Conservation (phyloP, 2,329 filamentous ascomycete genomes). For the Fusarium incarnatum region DNA sequence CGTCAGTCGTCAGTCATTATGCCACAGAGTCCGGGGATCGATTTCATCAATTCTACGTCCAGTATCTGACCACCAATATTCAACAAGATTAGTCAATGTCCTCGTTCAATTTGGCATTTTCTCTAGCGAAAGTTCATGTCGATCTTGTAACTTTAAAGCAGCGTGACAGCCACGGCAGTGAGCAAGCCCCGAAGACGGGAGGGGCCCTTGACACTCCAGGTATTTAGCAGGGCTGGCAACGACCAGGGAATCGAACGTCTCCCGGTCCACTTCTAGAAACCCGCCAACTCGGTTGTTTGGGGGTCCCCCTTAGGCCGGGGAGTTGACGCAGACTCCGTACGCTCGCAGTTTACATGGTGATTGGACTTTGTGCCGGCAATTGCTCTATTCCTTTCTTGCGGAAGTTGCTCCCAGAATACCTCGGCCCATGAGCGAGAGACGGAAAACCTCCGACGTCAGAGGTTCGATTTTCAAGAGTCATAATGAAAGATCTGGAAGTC, state of each 20-base stretch:
- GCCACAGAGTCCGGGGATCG: neutral
- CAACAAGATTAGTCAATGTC: slow-evolving; percentile 9
- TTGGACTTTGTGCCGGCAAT: slow-evolving; percentile 22
- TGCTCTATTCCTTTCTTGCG: slow-evolving; percentile 26
- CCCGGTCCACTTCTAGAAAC: slow-evolving; percentile 38
- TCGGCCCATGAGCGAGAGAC: slow-evolving; percentile 33
- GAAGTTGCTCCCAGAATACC: slow-evolving; percentile 27
- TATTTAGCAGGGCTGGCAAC: slow-evolving; percentile 3
- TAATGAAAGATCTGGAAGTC: slow-evolving; percentile 25
- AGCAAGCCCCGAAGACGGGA: slow-evolving; percentile 19
- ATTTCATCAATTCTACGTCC: neutral
- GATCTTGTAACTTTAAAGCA: slow-evolving; percentile 27
- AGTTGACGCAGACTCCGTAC: slow-evolving; percentile 27
- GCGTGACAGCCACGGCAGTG: slow-evolving; percentile 28
- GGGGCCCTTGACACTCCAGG: slow-evolving; percentile 32
- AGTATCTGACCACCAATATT: neutral
- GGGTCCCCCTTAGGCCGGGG: slow-evolving; percentile 44
- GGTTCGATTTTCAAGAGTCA: slow-evolving; percentile 2
- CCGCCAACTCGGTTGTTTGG: slow-evolving; percentile 41
- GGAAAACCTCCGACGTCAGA: slow-evolving; percentile 26
- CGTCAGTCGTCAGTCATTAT: slow-evolving; percentile 1
- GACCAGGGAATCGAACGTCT: slow-evolving; percentile 18
- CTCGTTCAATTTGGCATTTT: slow-evolving; percentile 14
- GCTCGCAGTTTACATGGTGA: slow-evolving; percentile 9
- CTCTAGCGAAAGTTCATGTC: slow-evolving; percentile 8